Base-by-base conservation (phyloP, 2,329 filamentous ascomycete genomes). In the Aureobasidium sp. region DNA sequence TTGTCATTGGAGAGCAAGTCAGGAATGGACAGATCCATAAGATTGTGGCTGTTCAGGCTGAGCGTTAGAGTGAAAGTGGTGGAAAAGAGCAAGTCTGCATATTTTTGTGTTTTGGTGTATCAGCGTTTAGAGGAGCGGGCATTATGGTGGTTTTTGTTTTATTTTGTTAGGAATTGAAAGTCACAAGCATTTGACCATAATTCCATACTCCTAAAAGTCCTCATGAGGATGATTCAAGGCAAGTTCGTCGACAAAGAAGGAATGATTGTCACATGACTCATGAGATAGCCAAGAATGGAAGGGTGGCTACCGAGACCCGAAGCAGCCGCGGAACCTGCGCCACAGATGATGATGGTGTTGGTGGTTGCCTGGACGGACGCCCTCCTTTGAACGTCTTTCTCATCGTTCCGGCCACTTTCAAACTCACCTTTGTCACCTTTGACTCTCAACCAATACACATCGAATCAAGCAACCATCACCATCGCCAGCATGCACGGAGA, bases 401-500 rank as follows among this genome's bases (percentile, higher is more conserved):
- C 6, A 8, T 30, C 17, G 5, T 30, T 29, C 32, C 16, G 27
- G 12, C 12, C 27, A 29, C n/a, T 29, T 12, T 4, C 24, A 22
- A n/a, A 19, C 42, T 34, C 17, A 32, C 25, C 19, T 32, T 30
- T 16, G 21, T 29, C 6, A 6, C 22, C 34, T 16, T 22, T 19
- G 7, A 21, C 7, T 48, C 22, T n/a, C n/a, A 3, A 38, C 2
- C 11, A 30, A 38, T 29, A 22, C 24, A 49, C 17, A 10, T 17
- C 3, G 1, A 7, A 3, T 16, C 24, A 17, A 49, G 24, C 21
- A 38, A 6, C 19, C 8, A n/a, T 17, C 11, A 39, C 22, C 16
- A 29, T 39, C 16, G 34, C 22, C 48, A 51, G 17, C 39, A 56
- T 65, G 22, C 62, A 65, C 52, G 58, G 60, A 30, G 59, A 64